These are phyloP conservation scores for Plasmodium gaboni DNA, from an alignment of 169 alveolate species.

Conservation along the genomic window DNA sequence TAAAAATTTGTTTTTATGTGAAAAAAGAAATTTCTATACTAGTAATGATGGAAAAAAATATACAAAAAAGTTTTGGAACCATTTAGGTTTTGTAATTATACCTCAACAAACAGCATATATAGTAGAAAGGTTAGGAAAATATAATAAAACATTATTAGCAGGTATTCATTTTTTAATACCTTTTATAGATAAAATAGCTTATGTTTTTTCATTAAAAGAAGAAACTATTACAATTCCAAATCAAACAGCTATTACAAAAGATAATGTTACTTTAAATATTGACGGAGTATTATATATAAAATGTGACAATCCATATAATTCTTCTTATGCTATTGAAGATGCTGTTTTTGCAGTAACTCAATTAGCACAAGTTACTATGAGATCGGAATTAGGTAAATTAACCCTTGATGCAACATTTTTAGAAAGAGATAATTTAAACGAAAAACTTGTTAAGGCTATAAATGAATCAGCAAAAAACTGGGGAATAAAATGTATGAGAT, in stretches of 20 bases:
- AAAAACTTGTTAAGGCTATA: slow-evolving; percentile 91
- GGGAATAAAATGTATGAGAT: slow-evolving; percentile 95
- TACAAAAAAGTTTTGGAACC: slow-evolving; percentile 21
- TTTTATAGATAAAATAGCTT: slow-evolving; percentile 92
- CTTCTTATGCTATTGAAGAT: slow-evolving; percentile 95
- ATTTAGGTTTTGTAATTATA: slow-evolving; percentile 90
- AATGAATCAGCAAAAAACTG: slow-evolving; percentile 94
- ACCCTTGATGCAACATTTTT: slow-evolving; percentile 95
- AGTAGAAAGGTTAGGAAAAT: slow-evolving; percentile 94
- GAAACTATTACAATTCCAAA: slow-evolving; percentile 93
- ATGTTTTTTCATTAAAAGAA: slow-evolving; percentile 94
- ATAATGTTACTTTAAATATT: slow-evolving; percentile 93
- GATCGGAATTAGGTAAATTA: slow-evolving; percentile 96
- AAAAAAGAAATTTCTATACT: slow-evolving; percentile 40
- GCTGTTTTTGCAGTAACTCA: slow-evolving; percentile 95
- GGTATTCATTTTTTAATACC: slow-evolving; percentile 95
- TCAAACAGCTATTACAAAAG: slow-evolving; percentile 96
- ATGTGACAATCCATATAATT: slow-evolving; percentile 89
- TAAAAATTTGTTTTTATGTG: not conserved
- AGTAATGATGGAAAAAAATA: slow-evolving; percentile 57
- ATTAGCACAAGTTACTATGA: slow-evolving; percentile 96
- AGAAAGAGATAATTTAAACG: slow-evolving; percentile 94
- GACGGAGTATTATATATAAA: slow-evolving; percentile 96
- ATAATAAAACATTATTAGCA: slow-evolving; percentile 88
- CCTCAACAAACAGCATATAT: slow-evolving; percentile 95